phyloP scores from a whole-genome alignment of 495 filamentous ascomycete species.

The Parathielavia appendiculata region DNA sequence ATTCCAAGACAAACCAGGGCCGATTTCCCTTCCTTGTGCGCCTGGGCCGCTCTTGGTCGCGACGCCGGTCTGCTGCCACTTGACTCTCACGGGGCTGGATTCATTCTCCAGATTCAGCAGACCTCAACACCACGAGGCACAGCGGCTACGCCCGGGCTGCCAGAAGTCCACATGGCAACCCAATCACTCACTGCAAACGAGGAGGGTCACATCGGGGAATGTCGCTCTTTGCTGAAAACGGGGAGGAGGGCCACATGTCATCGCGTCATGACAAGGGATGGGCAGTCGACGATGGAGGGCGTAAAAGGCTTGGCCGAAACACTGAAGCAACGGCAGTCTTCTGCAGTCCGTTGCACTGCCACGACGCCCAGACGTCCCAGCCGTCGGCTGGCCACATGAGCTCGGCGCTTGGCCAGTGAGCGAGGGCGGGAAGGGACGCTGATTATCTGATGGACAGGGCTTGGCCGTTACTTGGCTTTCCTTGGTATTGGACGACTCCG shows the following conservation, averaged over 20 bases:
- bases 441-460: neutral
- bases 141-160: too few species aligned
- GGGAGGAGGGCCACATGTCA: too few species aligned
- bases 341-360: constrained; percentile 12
- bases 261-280: too few species aligned
- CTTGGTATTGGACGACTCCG: constrained; percentile 14
- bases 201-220: too few species aligned
- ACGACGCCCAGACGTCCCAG: constrained; percentile 8
- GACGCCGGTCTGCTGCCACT: constrained; percentile 17
- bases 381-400: neutral
- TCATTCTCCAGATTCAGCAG: neutral
- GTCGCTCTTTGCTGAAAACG: too few species aligned
- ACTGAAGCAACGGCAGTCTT: constrained; percentile 7
- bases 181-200: too few species aligned
- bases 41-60: constrained; percentile 25
- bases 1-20: constrained; percentile 10
- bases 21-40: constrained; percentile 20
- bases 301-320: constrained; percentile 18
- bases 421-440: constrained; percentile 12
- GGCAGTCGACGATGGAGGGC: neutral
- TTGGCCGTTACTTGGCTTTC: constrained; percentile 13
- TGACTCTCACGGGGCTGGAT: neutral
- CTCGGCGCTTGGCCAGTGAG: neutral
- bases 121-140: too few species aligned
- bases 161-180: too few species aligned